phyloP scores from a whole-genome alignment of 345 rosid genomes.

The Zanthoxylum bungeanum region DNA sequence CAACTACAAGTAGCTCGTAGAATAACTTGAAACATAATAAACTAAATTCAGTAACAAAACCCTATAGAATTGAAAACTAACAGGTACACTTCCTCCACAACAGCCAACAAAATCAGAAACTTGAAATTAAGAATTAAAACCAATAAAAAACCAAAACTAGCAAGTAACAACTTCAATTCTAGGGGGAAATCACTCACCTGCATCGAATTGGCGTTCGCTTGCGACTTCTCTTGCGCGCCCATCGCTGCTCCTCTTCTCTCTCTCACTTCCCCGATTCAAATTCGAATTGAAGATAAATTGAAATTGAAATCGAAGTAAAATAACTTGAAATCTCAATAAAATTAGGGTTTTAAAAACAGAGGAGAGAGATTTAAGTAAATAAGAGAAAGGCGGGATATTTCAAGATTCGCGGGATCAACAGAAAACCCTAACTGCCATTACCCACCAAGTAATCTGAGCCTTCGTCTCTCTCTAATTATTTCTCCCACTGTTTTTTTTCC shows the following conservation, averaged over 20 bases:
- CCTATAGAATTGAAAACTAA: background rate
- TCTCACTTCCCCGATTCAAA: constrained; percentile 26
- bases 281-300: constrained; percentile 23
- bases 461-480: constrained; percentile 25
- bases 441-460: constrained; percentile 26
- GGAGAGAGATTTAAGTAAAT: constrained; percentile 22
- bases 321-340: constrained; percentile 19
- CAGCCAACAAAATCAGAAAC: background rate
- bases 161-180: constrained; percentile 12
- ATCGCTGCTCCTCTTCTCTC: constrained; percentile 35
- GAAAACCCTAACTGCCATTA: constrained; percentile 65
- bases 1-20: background rate
- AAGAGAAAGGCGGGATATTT: constrained; percentile 25
- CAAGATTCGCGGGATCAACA: constrained; percentile 26
- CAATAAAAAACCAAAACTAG: background rate
- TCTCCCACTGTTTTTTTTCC: constrained; percentile 11
- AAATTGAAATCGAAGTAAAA: constrained; percentile 20
- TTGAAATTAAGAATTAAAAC: background rate
- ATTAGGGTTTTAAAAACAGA: constrained; percentile 47
- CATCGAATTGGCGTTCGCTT: constrained; percentile 72
- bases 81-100: constrained; percentile 6
- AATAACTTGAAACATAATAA: background rate
- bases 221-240: constrained; percentile 87
- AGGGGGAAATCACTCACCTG: constrained; percentile 58
- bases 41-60: background rate